phyloP scores from a whole-genome alignment of 2,329 filamentous ascomycete genomes.

The Ophiostoma tasmaniense region DNA sequence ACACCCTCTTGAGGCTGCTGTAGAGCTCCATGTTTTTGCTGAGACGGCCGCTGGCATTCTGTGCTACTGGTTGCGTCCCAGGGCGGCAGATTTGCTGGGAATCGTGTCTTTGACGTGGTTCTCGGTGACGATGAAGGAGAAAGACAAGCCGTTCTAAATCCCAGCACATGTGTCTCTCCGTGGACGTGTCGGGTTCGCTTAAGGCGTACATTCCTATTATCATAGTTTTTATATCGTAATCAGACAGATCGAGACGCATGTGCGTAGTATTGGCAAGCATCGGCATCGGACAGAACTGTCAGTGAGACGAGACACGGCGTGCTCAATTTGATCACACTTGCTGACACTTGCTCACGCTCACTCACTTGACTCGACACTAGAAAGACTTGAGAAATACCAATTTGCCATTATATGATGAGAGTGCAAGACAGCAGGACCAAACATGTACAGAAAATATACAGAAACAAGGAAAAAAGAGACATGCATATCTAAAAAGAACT shows the following conservation, averaged over 20 bases:
- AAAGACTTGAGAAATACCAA: not conserved
- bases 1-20: not conserved
- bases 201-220: slow-evolving; percentile 43
- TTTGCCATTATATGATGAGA: slow-evolving; percentile 5
- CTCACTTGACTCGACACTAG: not conserved
- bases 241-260: not conserved
- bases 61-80: slow-evolving; percentile 35
- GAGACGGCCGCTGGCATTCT: slow-evolving; percentile 4
- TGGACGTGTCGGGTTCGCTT: slow-evolving; percentile 53
- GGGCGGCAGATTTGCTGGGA: slow-evolving; percentile 23
- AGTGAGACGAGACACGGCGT: not conserved
- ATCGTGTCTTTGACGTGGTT: not conserved
- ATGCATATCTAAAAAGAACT: slow-evolving; percentile 2
- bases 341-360: too few species aligned
- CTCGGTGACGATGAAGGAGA: slow-evolving; percentile 44
- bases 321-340: too few species aligned
- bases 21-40: slow-evolving; percentile 1
- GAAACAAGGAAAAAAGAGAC: not conserved
- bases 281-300: not conserved
- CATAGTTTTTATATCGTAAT: not conserved
- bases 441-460: not conserved
- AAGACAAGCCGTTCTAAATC: slow-evolving; percentile 50
- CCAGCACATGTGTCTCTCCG: slow-evolving; percentile 28
- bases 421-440: not conserved
- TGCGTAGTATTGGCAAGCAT: not conserved